Conservation (phyloP, 2,329 filamentous ascomycete genomes). For the Beauveria caledonica region DNA sequence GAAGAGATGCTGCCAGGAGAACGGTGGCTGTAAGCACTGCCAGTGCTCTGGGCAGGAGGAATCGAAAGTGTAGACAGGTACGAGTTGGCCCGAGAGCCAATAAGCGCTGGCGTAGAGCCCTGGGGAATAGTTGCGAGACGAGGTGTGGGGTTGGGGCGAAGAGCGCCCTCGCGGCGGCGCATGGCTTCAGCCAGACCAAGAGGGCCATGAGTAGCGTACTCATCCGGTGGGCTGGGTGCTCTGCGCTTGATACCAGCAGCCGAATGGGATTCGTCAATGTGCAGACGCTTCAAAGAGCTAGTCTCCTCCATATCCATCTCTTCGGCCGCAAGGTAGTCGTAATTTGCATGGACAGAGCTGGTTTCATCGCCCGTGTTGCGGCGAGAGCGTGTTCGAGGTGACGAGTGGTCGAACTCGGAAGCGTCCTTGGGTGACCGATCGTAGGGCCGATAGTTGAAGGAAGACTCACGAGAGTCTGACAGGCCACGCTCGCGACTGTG, state of each 20-base stretch:
- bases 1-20: constrained; percentile 39
- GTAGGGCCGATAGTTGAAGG: constrained; percentile 34
- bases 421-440: constrained; percentile 37
- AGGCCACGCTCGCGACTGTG: constrained; percentile 26
- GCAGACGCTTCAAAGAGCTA: constrained; percentile 40
- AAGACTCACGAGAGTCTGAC: constrained; percentile 41
- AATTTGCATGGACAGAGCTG: constrained; percentile 36
- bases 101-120: constrained; percentile 30
- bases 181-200: constrained; percentile 34
- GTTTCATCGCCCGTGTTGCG: constrained; percentile 47
- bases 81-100: constrained; percentile 35
- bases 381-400: constrained; percentile 35
- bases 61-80: constrained; percentile 40
- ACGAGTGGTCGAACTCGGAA: constrained; percentile 41
- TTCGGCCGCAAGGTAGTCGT: constrained; percentile 30
- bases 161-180: constrained; percentile 39
- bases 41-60: constrained; percentile 33
- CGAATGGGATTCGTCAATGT: constrained; percentile 38
- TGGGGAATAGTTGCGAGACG: constrained; percentile 40
- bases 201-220: constrained; percentile 31
- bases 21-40: constrained; percentile 24
- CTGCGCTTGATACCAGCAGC: constrained; percentile 43
- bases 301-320: constrained; percentile 46
- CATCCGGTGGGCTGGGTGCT: constrained; percentile 47
- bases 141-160: constrained; percentile 45